Evolutionary conservation across 2,329 filamentous ascomycete species (phyloP).

Genomic region (Alternaria hordeiaustralica): DNA sequence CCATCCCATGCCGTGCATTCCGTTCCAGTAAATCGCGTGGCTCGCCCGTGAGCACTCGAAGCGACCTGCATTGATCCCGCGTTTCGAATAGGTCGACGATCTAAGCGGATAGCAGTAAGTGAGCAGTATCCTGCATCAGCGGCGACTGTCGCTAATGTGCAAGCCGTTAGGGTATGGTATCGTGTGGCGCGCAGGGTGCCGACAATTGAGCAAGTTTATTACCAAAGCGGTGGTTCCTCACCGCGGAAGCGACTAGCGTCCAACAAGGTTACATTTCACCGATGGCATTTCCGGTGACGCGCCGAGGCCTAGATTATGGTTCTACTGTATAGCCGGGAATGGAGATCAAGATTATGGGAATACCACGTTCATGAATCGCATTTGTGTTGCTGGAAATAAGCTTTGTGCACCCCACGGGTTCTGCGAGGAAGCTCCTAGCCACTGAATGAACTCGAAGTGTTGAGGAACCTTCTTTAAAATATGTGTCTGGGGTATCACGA

Average conservation of each 20-base stretch:
- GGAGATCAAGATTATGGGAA: neutral
- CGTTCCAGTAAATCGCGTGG: slow-evolving; percentile 28
- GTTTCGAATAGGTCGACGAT: slow-evolving; percentile 13
- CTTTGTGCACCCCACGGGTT: neutral
- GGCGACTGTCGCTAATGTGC: slow-evolving; percentile 23
- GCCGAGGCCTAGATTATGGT: neutral
- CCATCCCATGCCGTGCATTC: slow-evolving; percentile 35
- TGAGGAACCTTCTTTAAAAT: neutral
- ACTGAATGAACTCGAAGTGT: neutral
- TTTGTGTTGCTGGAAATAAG: neutral
- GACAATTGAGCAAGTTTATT: slow-evolving; percentile 44
- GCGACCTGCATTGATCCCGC: slow-evolving; percentile 18
- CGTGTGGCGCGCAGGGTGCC: slow-evolving; percentile 13
- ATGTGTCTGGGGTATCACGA: neutral
- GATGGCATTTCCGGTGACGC: slow-evolving; percentile 7
- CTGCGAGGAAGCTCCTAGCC: neutral
- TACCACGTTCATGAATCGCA: neutral
- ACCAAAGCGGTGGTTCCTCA: slow-evolving; percentile 24
- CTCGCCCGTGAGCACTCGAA: slow-evolving; percentile 26
- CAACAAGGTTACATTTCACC: slow-evolving; percentile 23
- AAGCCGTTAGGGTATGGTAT: slow-evolving; percentile 10
- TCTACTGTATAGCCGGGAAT: neutral
- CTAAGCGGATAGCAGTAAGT: slow-evolving; percentile 26
- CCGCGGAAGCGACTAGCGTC: slow-evolving; percentile 22
- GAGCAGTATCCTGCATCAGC: slow-evolving; percentile 28